Evolutionary conservation across 306 rosid species (phyloP).

Genomic region (Corylus avellana): DNA sequence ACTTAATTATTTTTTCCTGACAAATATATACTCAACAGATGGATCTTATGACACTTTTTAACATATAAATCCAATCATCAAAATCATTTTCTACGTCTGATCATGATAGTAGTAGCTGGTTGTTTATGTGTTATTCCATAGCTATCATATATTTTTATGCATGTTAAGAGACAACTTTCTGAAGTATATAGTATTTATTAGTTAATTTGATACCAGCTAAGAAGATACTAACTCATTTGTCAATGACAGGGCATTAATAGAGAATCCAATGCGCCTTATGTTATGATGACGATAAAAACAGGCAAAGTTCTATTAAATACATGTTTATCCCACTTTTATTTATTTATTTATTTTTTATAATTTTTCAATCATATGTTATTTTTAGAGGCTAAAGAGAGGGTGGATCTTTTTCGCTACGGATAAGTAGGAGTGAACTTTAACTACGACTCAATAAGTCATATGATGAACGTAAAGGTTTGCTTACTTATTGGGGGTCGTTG

Average conservation of each 20-base stretch:
- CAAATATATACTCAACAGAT: not conserved
- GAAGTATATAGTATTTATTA: not conserved
- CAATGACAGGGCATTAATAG: not conserved
- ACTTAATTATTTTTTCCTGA: no score
- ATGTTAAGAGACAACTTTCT: not conserved
- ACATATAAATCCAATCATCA: not conserved
- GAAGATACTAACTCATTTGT: constrained; percentile 3
- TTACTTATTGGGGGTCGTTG: no score
- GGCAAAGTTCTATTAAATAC: no score
- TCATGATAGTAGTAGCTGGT: not conserved
- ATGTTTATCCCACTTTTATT: not conserved
- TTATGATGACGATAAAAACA: no score
- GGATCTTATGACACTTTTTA: not conserved
- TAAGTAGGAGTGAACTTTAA: no score
- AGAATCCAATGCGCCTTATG: constrained; percentile 17
- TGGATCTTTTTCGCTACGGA: not conserved
- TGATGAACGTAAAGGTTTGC: no score
- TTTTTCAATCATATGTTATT: no score
- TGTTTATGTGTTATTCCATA: not conserved
- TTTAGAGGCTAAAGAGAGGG: no score
- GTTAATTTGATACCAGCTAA: constrained; percentile 19
- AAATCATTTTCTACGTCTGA: not conserved
- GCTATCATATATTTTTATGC: not conserved
- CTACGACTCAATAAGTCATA: no score
- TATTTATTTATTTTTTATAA: not conserved